phyloP scores from a whole-genome alignment of 192 early-diverging fungal species.

The Coemansia sp. region DNA sequence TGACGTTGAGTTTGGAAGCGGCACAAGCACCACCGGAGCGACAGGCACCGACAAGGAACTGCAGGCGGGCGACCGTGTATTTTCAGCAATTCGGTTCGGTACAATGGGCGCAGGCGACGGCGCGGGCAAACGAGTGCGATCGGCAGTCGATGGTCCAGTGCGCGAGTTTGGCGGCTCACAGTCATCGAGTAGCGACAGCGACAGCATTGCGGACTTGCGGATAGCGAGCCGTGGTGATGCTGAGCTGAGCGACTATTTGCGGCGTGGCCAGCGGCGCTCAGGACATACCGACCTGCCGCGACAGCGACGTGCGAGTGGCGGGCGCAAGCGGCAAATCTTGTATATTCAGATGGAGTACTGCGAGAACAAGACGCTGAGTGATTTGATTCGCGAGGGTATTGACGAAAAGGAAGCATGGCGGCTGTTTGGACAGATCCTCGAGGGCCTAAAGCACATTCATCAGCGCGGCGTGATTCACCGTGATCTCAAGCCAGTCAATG shows the following conservation, averaged over 20 bases:
- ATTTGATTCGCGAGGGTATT: slow-evolving; percentile 8
- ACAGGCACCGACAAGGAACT: slow-evolving; percentile 10
- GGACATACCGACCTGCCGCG: slow-evolving; percentile 4
- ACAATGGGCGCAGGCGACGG: slow-evolving; percentile 33
- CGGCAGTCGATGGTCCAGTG: slow-evolving; percentile 13
- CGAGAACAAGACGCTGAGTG: slow-evolving; percentile 77
- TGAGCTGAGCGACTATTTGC: slow-evolving; percentile 7
- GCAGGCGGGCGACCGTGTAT: slow-evolving; percentile 14
- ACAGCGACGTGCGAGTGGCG: not conserved
- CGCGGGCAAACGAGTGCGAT: slow-evolving; percentile 8
- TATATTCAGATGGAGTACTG: slow-evolving; percentile 99
- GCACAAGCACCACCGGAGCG: not conserved
- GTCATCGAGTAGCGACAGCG: not conserved
- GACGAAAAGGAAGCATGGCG: slow-evolving; percentile 38
- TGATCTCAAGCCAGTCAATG: slow-evolving; percentile 87
- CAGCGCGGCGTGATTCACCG: slow-evolving; percentile 67
- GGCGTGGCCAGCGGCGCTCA: not conserved
- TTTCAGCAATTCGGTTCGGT: slow-evolving; percentile 48
- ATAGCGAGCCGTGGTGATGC: not conserved
- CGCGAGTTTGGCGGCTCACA: slow-evolving; percentile 9
- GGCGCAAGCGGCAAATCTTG: slow-evolving; percentile 19
- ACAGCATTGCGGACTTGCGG: not conserved
- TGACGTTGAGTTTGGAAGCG: slow-evolving; percentile 6
- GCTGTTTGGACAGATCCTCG: slow-evolving; percentile 75
- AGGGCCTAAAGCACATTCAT: slow-evolving; percentile 66